Percentiles rank a stretch among this genome's conserved stretches.
These are phyloP conservation scores for Aureobasidium melanogenum DNA, from an alignment of 2,329 filamentous ascomycete genomes.

Conservation along the genomic window DNA sequence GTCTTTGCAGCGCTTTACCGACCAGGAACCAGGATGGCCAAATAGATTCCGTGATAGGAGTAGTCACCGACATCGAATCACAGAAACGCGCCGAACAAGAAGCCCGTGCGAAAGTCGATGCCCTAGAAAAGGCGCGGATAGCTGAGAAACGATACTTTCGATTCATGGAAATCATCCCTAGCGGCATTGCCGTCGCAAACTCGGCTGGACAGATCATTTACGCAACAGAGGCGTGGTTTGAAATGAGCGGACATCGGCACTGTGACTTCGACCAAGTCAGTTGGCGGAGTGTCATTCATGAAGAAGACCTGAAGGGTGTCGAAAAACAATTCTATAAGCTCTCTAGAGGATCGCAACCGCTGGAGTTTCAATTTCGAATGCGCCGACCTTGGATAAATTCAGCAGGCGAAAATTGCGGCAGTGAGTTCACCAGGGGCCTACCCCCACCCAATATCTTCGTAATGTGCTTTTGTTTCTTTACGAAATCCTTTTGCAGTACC, in stretches of 20 bases:
- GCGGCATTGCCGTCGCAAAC: conserved; percentile 22
- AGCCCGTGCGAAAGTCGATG: conserved; percentile 29
- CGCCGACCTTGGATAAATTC: conserved; percentile 26
- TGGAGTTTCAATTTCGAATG: conserved; percentile 30
- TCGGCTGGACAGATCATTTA: conserved; percentile 12
- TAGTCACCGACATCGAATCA: conserved; percentile 19
- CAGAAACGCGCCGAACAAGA: conserved; percentile 24
- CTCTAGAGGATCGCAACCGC: conserved; percentile 19
- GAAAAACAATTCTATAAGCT: not conserved
- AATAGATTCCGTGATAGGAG: conserved; percentile 16
- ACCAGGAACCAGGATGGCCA: conserved; percentile 14
- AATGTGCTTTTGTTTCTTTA: too few species aligned
- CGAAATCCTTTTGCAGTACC: too few species aligned
- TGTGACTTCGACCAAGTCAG: conserved; percentile 19
- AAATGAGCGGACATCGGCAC: not conserved
- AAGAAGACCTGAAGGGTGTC: conserved; percentile 24
- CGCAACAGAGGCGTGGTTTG: conserved; percentile 12
- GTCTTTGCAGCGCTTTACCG: conserved; percentile 16
- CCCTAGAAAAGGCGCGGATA: conserved; percentile 31
- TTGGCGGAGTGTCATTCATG: conserved; percentile 13
- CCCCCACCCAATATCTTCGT: not conserved
- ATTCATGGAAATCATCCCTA: conserved; percentile 26
- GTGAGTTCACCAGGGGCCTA: not conserved
- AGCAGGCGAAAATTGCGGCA: conserved; percentile 11
- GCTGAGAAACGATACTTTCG: conserved; percentile 25